These are phyloP conservation scores for Strobilomyces echinocephalus DNA, from an alignment of 768 basidiomycete genomes.

Conservation along the genomic window DNA sequence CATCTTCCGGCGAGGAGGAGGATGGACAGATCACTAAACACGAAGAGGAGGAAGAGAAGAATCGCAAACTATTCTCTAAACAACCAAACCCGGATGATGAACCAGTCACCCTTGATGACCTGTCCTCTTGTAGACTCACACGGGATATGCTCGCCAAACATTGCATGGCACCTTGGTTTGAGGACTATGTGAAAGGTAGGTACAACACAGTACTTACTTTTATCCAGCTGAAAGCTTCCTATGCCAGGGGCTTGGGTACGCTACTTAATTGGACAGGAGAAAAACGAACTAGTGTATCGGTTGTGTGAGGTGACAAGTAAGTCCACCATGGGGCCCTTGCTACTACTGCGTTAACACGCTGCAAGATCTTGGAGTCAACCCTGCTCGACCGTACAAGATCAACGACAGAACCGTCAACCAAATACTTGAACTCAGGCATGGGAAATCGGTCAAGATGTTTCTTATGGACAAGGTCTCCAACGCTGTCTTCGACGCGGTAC, in stretches of 20 bases:
- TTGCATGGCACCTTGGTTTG: constrained; percentile 78
- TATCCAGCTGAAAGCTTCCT: constrained; percentile 4
- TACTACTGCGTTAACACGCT: constrained; percentile 3
- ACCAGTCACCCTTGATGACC: constrained; percentile 50
- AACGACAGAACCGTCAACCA: constrained; percentile 63
- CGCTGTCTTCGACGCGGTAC: constrained; percentile 53
- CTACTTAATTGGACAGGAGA: constrained; percentile 67
- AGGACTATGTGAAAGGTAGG: constrained; percentile 73
- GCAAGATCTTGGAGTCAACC: constrained; percentile 49
- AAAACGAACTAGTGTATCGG: constrained; percentile 62
- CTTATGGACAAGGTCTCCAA: constrained; percentile 89
- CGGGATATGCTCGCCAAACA: constrained; percentile 69
- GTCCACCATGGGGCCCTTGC: constrained; percentile 27
- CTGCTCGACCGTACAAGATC: constrained; percentile 65
- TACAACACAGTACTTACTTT: background rate
- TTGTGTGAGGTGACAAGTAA: constrained; percentile 75
- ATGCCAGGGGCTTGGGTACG: constrained; percentile 78
- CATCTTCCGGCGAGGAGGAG: constrained; percentile 70
- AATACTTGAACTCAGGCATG: constrained; percentile 72
- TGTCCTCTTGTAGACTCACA: constrained; percentile 60
- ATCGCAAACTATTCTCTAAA: constrained; percentile 46
- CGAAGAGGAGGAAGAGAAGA: constrained; percentile 70
- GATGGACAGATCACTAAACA: constrained; percentile 73
- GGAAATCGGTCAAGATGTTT: constrained; percentile 56
- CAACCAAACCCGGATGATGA: constrained; percentile 38